These are phyloP conservation scores for Salvia hispanica DNA, from an alignment of 257 asterid species.

Conservation along the genomic window DNA sequence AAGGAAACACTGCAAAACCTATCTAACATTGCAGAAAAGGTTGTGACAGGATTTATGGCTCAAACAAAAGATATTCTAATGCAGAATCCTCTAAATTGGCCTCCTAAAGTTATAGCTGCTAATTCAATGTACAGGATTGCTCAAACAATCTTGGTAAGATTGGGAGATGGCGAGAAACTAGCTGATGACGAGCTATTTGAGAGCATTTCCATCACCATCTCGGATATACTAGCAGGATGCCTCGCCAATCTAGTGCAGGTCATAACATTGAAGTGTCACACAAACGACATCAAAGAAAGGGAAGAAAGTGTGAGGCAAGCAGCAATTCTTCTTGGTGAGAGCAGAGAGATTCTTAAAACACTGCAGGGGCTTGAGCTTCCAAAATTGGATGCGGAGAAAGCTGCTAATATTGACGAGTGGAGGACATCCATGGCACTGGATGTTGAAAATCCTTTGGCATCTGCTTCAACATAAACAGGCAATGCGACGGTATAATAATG, in stretches of 20 bases:
- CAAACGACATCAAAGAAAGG: not conserved
- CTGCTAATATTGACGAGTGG: too few relatives aligned
- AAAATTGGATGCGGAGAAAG: too few relatives aligned
- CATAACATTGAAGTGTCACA: not conserved
- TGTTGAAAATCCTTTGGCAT: too few relatives aligned
- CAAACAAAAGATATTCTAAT: not conserved
- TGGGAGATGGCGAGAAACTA: too few relatives aligned
- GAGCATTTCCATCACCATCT: not conserved
- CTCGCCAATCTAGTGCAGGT: not conserved
- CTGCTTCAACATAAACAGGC: too few relatives aligned
- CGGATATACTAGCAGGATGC: slow-evolving; percentile 11
- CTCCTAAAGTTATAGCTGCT: not conserved
- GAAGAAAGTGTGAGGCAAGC: not conserved
- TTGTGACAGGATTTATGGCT: not conserved
- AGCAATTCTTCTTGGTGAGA: not conserved
- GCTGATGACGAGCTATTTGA: slow-evolving; percentile 7
- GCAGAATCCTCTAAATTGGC: slow-evolving; percentile 20
- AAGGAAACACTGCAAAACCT: not conserved
- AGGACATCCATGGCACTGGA: too few relatives aligned
- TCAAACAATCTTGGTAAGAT: not conserved
- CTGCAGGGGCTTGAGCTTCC: too few relatives aligned
- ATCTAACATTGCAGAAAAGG: not conserved
- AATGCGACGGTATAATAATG: too few relatives aligned
- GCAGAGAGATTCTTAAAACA: too few relatives aligned
- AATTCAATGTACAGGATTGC: slow-evolving; percentile 18